Evolutionary conservation across 2,329 filamentous ascomycete genomes (phyloP).

Genomic region (Fusarium sp.): DNA sequence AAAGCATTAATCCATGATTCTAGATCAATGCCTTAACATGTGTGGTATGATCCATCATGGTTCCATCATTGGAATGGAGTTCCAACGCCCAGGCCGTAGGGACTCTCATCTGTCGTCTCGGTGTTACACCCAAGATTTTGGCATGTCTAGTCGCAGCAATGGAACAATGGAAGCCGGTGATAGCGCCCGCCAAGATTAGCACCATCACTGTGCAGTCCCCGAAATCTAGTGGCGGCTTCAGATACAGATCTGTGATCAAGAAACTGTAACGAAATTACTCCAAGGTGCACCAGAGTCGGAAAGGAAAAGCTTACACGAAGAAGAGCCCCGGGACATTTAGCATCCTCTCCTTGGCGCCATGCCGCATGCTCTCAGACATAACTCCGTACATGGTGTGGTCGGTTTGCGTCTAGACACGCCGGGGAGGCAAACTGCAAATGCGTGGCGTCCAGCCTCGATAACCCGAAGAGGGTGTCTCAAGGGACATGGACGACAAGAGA

Average conservation of each 20-base stretch:
- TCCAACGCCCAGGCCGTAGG: slow-evolving; percentile 41
- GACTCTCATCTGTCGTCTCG: slow-evolving; percentile 18
- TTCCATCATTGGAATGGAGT: slow-evolving; percentile 38
- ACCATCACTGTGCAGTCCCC: slow-evolving; percentile 16
- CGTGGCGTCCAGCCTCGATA: slow-evolving; percentile 40
- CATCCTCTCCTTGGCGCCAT: slow-evolving; percentile 33
- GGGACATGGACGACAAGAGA: slow-evolving; percentile 5
- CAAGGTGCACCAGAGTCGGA: slow-evolving; percentile 13
- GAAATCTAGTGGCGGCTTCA: slow-evolving; percentile 31
- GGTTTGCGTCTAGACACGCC: slow-evolving; percentile 38
- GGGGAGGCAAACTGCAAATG: slow-evolving; percentile 40
- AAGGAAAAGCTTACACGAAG: slow-evolving; percentile 22
- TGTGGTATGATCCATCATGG: slow-evolving; percentile 26
- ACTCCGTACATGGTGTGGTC: slow-evolving; percentile 29
- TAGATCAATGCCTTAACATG: slow-evolving; percentile 19
- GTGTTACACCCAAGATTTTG: slow-evolving; percentile 26
- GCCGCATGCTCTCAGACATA: slow-evolving; percentile 23
- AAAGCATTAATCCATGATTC: slow-evolving; percentile 25
- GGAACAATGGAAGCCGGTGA: slow-evolving; percentile 30
- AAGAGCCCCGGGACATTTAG: slow-evolving; percentile 29
- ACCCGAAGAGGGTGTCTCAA: slow-evolving; percentile 22
- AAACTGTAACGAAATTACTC: slow-evolving; percentile 16
- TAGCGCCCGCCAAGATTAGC: slow-evolving; percentile 21
- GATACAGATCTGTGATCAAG: slow-evolving; percentile 32
- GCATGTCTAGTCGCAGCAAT: slow-evolving; percentile 21